Evolutionary conservation across 179 eudicot species (phyloP), one percentile per base, ranked within the genome.

Genomic region (Amaranthus tricolor): DNA sequence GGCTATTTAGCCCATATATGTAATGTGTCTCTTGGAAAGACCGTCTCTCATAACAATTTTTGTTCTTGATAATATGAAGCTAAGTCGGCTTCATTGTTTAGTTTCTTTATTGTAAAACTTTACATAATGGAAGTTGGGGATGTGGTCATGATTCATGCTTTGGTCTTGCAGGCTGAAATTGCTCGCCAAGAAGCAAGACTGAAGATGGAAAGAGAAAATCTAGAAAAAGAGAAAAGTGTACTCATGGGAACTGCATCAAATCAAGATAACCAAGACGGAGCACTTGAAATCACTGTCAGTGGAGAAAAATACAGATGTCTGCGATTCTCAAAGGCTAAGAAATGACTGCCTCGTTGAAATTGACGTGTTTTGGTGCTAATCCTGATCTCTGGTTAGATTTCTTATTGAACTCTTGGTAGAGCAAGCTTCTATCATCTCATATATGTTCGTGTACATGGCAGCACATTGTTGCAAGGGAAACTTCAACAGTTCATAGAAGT

Each of bases 241-340:
- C 89, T 95, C 7, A 95, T 95, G 99, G 99, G 99, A 76, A 95
- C 99, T 54, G 98, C 99, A 31, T 93, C 99, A 9, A 95, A 93
- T 86, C 98, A 91, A 85, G 99, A 95, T 75, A 95, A 91, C 81
- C 99, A 93, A 79, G 99, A 95, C 62, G 97, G 99, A 73, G 97
- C 99, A 61, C 97, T 95, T 71, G 99, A 95, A 79, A 95, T 95
- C 80, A 95, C 99, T 0, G 99, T 95, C 21, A 91, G 97, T 65
- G 97, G 97, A 11, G 99, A 95, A 81, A 95, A 94, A 81, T 94
- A 94, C 68, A 85, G 98, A 65, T 94, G 98, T 80, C 90, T 94
- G 75, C 85, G 98, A 84, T 94, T 94, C 78, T 85, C 98, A 6
- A 94, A 94, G 87, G 98, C 98, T 47, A 94, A 94, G 84, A 94